Evolutionary conservation across 2,329 filamentous ascomycete genomes (phyloP).

Genomic region (Aspergillus transmontanensis): DNA sequence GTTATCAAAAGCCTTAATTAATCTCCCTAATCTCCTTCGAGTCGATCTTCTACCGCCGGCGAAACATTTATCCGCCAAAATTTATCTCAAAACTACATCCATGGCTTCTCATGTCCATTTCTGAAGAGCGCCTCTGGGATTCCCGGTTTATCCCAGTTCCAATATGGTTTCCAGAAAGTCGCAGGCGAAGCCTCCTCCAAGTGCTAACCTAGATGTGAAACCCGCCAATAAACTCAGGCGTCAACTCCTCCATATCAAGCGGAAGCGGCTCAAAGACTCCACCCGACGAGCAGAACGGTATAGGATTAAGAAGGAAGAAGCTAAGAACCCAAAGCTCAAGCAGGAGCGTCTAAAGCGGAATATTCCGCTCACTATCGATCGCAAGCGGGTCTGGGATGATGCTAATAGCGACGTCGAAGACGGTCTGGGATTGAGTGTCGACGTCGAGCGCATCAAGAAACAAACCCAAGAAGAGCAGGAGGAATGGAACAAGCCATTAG

Average conservation of each 20-base stretch:
- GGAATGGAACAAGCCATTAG: slow-evolving; percentile 38
- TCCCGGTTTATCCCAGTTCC: slow-evolving; percentile 24
- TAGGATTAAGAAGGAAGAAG: slow-evolving; percentile 79
- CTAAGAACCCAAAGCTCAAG: slow-evolving; percentile 75
- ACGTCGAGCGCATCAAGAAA: slow-evolving; percentile 52
- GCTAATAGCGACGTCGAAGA: slow-evolving; percentile 57
- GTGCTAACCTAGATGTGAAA: slow-evolving; percentile 54
- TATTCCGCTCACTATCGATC: slow-evolving; percentile 78
- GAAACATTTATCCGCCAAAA: slow-evolving; percentile 32
- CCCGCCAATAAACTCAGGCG: slow-evolving; percentile 78
- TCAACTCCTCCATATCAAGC: slow-evolving; percentile 74
- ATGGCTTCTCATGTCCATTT: not conserved
- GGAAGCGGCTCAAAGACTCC: slow-evolving; percentile 76
- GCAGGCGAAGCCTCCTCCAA: slow-evolving; percentile 45
- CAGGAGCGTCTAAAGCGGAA: slow-evolving; percentile 75
- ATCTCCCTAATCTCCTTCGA: not conserved
- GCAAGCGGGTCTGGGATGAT: slow-evolving; percentile 89
- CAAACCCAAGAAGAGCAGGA: slow-evolving; percentile 50
- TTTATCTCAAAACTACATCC: slow-evolving; percentile 14
- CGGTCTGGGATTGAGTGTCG: slow-evolving; percentile 49
- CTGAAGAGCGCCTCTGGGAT: not conserved
- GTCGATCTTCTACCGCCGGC: not conserved
- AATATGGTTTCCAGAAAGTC: slow-evolving; percentile 55
- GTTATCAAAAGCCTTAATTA: not conserved
- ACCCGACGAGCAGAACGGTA: slow-evolving; percentile 76